A percentile compares a stretch with the other conserved stretches of the same genome.
Conservation (phyloP, 2,329 filamentous ascomycete genomes). For the Dactylellina haptotyla region DNA sequence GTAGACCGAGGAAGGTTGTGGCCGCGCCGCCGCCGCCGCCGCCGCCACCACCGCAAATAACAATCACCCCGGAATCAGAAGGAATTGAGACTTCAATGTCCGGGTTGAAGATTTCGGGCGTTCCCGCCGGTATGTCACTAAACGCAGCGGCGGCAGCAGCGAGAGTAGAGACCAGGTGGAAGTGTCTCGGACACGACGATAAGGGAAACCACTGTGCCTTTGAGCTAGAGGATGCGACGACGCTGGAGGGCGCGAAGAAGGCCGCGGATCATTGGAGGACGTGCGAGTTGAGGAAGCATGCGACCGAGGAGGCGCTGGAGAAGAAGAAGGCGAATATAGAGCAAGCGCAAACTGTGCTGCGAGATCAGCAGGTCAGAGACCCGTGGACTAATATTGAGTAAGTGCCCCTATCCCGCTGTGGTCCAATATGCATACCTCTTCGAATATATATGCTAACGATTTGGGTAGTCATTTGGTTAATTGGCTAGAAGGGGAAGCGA, state of each 20-base stretch:
- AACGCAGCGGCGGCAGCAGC: conserved; percentile 8
- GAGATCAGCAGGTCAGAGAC: conserved; percentile 46
- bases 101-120: conserved; percentile 31
- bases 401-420: too few relatives aligned
- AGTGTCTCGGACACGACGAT: conserved; percentile 34
- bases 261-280: conserved; percentile 44
- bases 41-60: background rate
- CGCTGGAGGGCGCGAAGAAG: conserved; percentile 42
- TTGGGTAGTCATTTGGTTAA: conserved; percentile 32
- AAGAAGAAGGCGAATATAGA: conserved; percentile 49
- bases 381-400: conserved; percentile 53
- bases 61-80: background rate
- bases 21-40: background rate
- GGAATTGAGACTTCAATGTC: conserved; percentile 37
- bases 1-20: conserved; percentile 27
- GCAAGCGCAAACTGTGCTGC: conserved; percentile 35
- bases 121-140: conserved; percentile 18
- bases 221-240: conserved; percentile 31
- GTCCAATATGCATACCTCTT: too few relatives aligned
- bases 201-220: conserved; percentile 26
- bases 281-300: conserved; percentile 35
- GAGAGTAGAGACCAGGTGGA: conserved; percentile 8
- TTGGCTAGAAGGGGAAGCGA: conserved; percentile 43
- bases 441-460: background rate
- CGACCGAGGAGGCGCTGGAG: conserved; percentile 36